These are phyloP conservation scores for Fomitopsis palustris DNA, from an alignment of 1,284 basidiomycete species.

Conservation along the genomic window DNA sequence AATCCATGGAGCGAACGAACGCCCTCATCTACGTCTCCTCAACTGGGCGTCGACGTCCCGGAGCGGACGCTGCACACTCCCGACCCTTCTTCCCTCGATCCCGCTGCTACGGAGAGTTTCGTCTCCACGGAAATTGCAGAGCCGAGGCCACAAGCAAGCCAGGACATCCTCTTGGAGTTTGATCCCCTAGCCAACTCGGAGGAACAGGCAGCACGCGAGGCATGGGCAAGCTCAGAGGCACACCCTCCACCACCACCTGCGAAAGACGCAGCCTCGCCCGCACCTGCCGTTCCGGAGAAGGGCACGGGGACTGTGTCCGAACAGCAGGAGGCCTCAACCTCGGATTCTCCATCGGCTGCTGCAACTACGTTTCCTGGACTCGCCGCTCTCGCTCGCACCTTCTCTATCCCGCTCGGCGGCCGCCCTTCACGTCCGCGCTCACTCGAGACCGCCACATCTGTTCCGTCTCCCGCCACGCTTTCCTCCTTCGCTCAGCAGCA, in stretches of 20 bases:
- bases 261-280: constrained; percentile 11
- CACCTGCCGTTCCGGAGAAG: constrained; percentile 16
- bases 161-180: constrained; percentile 55
- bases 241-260: constrained; percentile 46
- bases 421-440: constrained; percentile 50
- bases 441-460: constrained; percentile 46
- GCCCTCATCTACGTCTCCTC: neutral
- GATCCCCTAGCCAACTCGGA: constrained; percentile 59
- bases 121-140: constrained; percentile 19
- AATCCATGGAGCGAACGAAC: constrained; percentile 28
- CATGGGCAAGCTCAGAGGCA: constrained; percentile 55
- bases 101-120: constrained; percentile 33
- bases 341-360: constrained; percentile 26
- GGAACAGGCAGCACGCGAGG: constrained; percentile 53
- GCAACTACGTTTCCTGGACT: constrained; percentile 53
- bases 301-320: constrained; percentile 22
- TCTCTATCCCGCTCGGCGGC: constrained; percentile 47
- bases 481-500: constrained; percentile 56
- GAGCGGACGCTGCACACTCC: constrained; percentile 24
- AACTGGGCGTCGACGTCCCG: neutral
- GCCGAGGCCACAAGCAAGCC: constrained; percentile 10
- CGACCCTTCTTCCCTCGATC: constrained; percentile 38
- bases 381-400: constrained; percentile 59
- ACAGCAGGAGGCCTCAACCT: constrained; percentile 14
- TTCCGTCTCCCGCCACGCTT: constrained; percentile 51